These are phyloP conservation scores for Grosmannia serpens DNA, from an alignment of 2,329 filamentous ascomycete genomes.

Conservation along the genomic window DNA sequence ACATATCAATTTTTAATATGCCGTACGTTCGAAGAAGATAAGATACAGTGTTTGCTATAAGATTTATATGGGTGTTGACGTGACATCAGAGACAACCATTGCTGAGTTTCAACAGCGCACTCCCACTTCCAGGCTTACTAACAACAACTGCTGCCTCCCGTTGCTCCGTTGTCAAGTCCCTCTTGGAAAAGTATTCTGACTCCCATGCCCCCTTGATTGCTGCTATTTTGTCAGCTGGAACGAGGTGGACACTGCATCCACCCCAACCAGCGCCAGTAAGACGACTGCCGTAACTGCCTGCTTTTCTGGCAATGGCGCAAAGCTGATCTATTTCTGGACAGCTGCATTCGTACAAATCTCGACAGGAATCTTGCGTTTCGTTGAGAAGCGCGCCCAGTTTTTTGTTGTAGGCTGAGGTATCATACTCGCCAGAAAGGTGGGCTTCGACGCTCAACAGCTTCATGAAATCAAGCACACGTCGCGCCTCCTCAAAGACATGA, in stretches of 20 bases:
- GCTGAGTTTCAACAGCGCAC: slow-evolving; percentile 36
- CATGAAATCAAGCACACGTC: slow-evolving; percentile 76
- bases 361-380: slow-evolving; percentile 77
- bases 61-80: no score
- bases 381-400: slow-evolving; percentile 77
- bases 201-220: slow-evolving; percentile 67
- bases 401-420: slow-evolving; percentile 50
- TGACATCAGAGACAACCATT: background rate
- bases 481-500: slow-evolving; percentile 84
- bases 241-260: slow-evolving; percentile 87
- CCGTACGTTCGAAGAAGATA: no score
- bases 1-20: no score
- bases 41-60: no score
- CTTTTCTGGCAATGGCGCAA: slow-evolving; percentile 64
- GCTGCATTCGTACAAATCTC: slow-evolving; percentile 81
- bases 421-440: slow-evolving; percentile 36
- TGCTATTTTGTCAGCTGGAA: slow-evolving; percentile 71
- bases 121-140: slow-evolving; percentile 72
- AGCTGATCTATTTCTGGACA: slow-evolving; percentile 87
- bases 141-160: slow-evolving; percentile 72
- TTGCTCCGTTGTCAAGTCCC: slow-evolving; percentile 55
- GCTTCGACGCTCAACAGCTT: slow-evolving; percentile 50
- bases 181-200: slow-evolving; percentile 69
- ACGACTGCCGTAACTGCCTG: slow-evolving; percentile 74
- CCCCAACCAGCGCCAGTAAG: slow-evolving; percentile 95